Evolutionary conservation across 1,284 basidiomycete genomes (phyloP).

Genomic region (Pseudozyma flocculosa): DNA sequence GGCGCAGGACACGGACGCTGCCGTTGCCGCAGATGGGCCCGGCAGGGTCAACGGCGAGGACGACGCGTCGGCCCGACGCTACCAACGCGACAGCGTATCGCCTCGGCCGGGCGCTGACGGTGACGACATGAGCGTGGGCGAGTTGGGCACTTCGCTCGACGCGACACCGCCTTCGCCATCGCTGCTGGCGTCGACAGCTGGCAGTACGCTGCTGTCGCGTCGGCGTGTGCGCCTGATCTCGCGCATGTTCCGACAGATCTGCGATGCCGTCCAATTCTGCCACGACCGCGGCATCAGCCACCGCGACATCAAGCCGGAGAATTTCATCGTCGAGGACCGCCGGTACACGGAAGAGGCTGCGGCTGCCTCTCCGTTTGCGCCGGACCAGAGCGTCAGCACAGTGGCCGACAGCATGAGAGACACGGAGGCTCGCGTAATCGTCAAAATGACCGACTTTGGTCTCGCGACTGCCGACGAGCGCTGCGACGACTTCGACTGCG

Average conservation of each 20-base stretch:
- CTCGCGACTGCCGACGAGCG: constrained; percentile 84
- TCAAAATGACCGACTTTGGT: constrained; percentile 97
- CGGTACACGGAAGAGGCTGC: constrained; percentile 31
- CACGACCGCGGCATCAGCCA: constrained; percentile 89
- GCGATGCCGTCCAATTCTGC: constrained; percentile 93
- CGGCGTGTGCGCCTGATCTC: constrained; percentile 86
- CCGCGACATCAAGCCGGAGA: constrained; percentile 90
- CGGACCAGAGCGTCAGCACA: constrained; percentile 61
- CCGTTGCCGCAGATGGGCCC: constrained; percentile 1
- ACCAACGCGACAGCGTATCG: no score
- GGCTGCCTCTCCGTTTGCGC: constrained; percentile 61
- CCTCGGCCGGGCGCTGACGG: no score
- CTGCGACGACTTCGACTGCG: constrained; percentile 95
- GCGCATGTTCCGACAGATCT: constrained; percentile 98
- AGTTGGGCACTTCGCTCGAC: constrained; percentile 15
- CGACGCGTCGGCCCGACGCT: no score
- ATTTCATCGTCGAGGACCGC: constrained; percentile 60
- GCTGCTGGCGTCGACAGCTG: constrained; percentile 73
- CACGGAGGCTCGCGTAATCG: constrained; percentile 62
- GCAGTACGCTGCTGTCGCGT: constrained; percentile 78
- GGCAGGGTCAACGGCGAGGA: constrained; percentile 8
- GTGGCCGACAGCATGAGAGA: constrained; percentile 62
- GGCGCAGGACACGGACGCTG: constrained; percentile 48
- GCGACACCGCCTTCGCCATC: constrained; percentile 80
- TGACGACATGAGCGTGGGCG: constrained; percentile 6